Evolutionary conservation across 2,329 filamentous ascomycete species (phyloP).

Genomic region (Fusarium sp.): DNA sequence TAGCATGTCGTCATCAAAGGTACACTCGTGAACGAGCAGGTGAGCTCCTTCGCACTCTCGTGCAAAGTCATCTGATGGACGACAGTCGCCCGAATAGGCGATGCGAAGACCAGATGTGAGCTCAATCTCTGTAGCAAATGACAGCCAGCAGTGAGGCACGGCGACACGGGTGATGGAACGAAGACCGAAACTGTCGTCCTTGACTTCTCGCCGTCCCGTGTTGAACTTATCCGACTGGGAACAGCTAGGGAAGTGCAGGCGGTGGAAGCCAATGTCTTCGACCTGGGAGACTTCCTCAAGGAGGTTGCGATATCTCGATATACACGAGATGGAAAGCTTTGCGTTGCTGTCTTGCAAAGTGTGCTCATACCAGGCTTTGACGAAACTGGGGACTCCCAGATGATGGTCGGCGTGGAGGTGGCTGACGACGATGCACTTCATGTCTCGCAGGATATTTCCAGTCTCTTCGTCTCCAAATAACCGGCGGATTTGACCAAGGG

Average conservation of each 20-base stretch:
- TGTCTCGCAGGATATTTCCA: slow-evolving; percentile 77
- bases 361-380: slow-evolving; percentile 81
- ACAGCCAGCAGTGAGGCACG: slow-evolving; percentile 83
- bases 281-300: slow-evolving; percentile 82
- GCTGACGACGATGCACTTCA: slow-evolving; percentile 91
- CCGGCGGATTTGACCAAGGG: slow-evolving; percentile 86
- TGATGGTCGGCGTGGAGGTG: slow-evolving; percentile 98
- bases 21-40: slow-evolving; percentile 93
- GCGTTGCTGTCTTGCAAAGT: slow-evolving; percentile 52
- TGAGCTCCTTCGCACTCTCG: slow-evolving; percentile 79
- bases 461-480: slow-evolving; percentile 75
- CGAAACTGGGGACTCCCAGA: slow-evolving; percentile 83
- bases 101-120: slow-evolving; percentile 86
- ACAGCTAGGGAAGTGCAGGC: slow-evolving; percentile 54
- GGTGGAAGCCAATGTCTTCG: slow-evolving; percentile 78
- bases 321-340: slow-evolving; percentile 75
- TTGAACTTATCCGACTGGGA: slow-evolving; percentile 34
- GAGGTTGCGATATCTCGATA: slow-evolving; percentile 78
- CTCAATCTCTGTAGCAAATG: slow-evolving; percentile 81
- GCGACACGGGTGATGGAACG: slow-evolving; percentile 71
- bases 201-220: slow-evolving; percentile 51
- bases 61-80: slow-evolving; percentile 79
- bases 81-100: slow-evolving; percentile 94
- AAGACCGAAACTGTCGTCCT: slow-evolving; percentile 70
- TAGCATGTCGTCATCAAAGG: slow-evolving; percentile 87